These are phyloP conservation scores for Pseudohalonectria lignicola DNA, from an alignment of 2,329 filamentous ascomycete species.

Conservation along the genomic window DNA sequence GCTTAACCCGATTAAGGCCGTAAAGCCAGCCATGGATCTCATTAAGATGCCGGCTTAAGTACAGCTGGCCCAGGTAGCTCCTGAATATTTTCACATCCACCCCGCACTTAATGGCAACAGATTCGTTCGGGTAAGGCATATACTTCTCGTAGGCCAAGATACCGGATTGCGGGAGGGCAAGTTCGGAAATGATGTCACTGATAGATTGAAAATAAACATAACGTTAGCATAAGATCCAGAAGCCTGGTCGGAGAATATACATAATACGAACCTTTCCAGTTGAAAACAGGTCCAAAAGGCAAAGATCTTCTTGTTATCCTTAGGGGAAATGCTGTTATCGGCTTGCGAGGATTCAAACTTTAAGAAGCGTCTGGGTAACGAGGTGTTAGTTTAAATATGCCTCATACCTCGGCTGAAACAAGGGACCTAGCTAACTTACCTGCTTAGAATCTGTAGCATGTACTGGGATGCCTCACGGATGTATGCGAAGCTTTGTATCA, in stretches of 20 bases:
- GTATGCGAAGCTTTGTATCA: constrained; percentile 69
- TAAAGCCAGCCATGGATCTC: constrained; percentile 39
- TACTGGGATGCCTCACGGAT: constrained; percentile 46
- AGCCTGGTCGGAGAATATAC: no score
- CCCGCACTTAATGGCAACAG: constrained; percentile 28
- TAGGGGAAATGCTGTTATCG: no score
- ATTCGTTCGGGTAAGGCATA: constrained; percentile 55
- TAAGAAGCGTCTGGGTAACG: neutral
- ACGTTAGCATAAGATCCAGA: neutral
- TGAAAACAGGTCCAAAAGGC: constrained; percentile 93
- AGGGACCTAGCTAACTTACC: constrained; percentile 41
- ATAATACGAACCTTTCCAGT: constrained; percentile 59
- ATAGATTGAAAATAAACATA: constrained; percentile 8
- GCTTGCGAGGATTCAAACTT: no score
- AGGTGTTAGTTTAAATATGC: no score
- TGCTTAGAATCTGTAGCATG: constrained; percentile 63
- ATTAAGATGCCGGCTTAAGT: constrained; percentile 53
- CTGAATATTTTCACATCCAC: constrained; percentile 38
- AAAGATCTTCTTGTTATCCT: constrained; percentile 55
- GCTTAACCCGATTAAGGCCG: no score
- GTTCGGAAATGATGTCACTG: constrained; percentile 84
- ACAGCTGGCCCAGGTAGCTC: constrained; percentile 53
- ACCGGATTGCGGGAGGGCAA: constrained; percentile 51
- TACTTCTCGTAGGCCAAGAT: constrained; percentile 49
- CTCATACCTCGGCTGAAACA: no score